Evolutionary conservation across 805 yeast species (phyloP).

Genomic region (Wickerhamiella domercqiae): DNA sequence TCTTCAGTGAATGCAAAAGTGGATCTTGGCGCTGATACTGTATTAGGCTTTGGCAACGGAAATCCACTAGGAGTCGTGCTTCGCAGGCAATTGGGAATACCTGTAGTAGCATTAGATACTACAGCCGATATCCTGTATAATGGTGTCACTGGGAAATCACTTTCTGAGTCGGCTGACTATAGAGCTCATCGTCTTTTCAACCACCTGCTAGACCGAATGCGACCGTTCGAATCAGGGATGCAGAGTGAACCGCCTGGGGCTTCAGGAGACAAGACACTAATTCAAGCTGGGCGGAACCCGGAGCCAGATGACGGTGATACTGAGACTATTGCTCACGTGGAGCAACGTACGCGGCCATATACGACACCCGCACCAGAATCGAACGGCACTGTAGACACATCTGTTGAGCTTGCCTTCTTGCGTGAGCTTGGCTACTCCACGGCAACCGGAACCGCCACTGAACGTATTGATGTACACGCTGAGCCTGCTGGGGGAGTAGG

Average conservation of each 20-base stretch:
- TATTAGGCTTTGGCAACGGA: conserved; percentile 28
- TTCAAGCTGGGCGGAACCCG: conserved; percentile 27
- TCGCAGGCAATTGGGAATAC: conserved; percentile 28
- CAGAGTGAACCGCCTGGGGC: conserved; percentile 16
- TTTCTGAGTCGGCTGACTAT: conserved; percentile 19
- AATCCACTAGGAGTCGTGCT: conserved; percentile 28
- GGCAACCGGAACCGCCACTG: not conserved
- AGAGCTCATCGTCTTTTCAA: conserved; percentile 24
- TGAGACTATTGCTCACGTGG: conserved; percentile 27
- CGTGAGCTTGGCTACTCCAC: not conserved
- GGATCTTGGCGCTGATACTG: conserved; percentile 29
- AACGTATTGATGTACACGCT: conserved; percentile 20
- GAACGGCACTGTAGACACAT: conserved; percentile 1
- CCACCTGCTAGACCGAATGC: conserved; percentile 25
- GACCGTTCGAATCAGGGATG: conserved; percentile 22
- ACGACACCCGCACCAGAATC: conserved; percentile 4
- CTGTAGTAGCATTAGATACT: conserved; percentile 23
- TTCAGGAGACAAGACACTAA: conserved; percentile 26
- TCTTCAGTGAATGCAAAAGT: conserved; percentile 17
- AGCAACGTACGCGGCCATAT: conserved; percentile 24
- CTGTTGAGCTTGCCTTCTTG: conserved; percentile 9
- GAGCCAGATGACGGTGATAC: conserved; percentile 21
- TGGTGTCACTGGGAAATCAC: conserved; percentile 22
- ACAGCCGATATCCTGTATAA: conserved; percentile 21
- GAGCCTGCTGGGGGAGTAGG: conserved; percentile 22